Evolutionary conservation across 495 filamentous ascomycete species (phyloP).

Genomic region (Aspergillus coremiiformis): DNA sequence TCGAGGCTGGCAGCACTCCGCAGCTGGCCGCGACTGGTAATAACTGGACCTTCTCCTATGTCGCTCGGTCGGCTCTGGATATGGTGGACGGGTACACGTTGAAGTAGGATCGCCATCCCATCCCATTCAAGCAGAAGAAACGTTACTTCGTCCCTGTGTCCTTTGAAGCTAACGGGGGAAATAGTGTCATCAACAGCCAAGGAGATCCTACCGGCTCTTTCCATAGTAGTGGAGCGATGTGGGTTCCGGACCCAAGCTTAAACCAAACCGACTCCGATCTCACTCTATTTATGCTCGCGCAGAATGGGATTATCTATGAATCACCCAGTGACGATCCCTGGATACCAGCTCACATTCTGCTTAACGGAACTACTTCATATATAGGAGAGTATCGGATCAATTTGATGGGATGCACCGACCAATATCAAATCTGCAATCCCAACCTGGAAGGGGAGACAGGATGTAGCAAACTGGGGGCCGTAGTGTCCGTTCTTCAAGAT

Average conservation of each 20-base stretch:
- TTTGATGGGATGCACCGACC: conserved; percentile 16
- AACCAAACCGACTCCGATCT: conserved; percentile 27
- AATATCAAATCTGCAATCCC: conserved; percentile 18
- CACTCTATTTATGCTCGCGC: conserved; percentile 23
- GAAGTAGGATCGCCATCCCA: not conserved
- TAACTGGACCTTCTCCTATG: not conserved
- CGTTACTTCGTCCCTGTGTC: not conserved
- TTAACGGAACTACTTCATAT: not conserved
- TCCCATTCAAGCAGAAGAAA: not conserved
- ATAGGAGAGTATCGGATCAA: not conserved
- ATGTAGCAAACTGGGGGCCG: not conserved
- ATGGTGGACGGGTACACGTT: not conserved
- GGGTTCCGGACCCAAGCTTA: not conserved
- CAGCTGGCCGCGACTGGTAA: not conserved
- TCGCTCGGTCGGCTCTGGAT: not conserved
- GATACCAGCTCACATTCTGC: conserved; percentile 6
- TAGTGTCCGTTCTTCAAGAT: not conserved
- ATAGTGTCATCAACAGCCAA: not conserved
- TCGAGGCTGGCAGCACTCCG: not conserved
- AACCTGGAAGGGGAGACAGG: not conserved
- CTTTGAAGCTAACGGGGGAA: not conserved
- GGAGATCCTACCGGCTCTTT: not conserved
- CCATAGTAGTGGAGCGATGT: not conserved
- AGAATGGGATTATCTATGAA: conserved; percentile 19
- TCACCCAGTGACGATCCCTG: conserved; percentile 15